A percentile compares a stretch with the other conserved stretches of the same genome.
Conservation (phyloP, 1,284 basidiomycete species). For the Cryptococcus sp. region DNA sequence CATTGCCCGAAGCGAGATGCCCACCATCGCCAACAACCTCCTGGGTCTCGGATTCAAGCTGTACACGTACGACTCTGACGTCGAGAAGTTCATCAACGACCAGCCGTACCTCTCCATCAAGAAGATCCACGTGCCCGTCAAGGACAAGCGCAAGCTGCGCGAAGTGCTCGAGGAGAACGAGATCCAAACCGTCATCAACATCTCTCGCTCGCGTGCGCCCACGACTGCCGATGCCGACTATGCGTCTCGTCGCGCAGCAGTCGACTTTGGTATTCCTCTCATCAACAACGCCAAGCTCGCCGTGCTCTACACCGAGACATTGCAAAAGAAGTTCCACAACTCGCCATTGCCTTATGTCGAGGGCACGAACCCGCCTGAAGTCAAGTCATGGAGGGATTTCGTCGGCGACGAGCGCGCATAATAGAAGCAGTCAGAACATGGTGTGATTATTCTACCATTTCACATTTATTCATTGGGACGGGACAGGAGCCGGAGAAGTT, state of each 20-base stretch:
- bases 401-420: conserved; percentile 52
- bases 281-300: conserved; percentile 91
- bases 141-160: conserved; percentile 93
- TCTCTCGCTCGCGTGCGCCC: conserved; percentile 77
- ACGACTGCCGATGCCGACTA: conserved; percentile 92
- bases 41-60: conserved; percentile 99
- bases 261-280: conserved; percentile 80
- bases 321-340: conserved; percentile 82
- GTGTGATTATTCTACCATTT: not conserved
- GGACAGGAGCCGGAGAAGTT: not conserved
- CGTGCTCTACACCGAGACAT: conserved; percentile 84
- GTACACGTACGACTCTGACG: conserved; percentile 68
- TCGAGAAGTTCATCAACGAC: conserved; percentile 81
- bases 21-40: conserved; percentile 76
- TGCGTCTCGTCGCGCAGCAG: conserved; percentile 86
- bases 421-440: not conserved
- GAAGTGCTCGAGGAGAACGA: conserved; percentile 83
- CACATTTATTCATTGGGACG: not conserved
- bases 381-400: conserved; percentile 87
- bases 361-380: conserved; percentile 89
- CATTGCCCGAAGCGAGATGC: conserved; percentile 82
- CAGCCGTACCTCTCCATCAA: conserved; percentile 74
- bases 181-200: conserved; percentile 93
- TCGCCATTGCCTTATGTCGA: conserved; percentile 81
- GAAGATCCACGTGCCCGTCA: conserved; percentile 93